Conservation (phyloP, 768 basidiomycete genomes). For the Macrolepiota fuliginosa region DNA sequence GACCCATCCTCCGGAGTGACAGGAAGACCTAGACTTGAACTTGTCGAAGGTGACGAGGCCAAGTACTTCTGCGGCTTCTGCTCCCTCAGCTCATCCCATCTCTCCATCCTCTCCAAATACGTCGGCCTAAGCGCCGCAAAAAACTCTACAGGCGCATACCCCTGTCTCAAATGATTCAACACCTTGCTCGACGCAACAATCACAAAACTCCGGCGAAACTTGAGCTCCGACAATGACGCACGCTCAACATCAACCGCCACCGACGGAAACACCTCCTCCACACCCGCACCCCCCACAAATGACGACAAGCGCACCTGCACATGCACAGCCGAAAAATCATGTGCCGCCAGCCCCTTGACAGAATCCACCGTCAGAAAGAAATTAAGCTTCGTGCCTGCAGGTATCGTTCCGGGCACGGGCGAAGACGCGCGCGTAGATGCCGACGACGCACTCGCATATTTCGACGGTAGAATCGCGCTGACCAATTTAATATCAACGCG, state of each 20-base stretch:
- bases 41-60: slow-evolving; percentile 14
- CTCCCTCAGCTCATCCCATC: slow-evolving; percentile 94
- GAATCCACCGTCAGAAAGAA: slow-evolving; percentile 86
- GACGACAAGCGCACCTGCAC: slow-evolving; percentile 87
- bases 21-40: slow-evolving; percentile 22
- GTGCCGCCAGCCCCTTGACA: slow-evolving; percentile 85
- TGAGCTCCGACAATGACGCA: slow-evolving; percentile 72
- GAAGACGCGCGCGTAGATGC: slow-evolving; percentile 75
- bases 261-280: slow-evolving; percentile 84
- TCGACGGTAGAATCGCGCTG: slow-evolving; percentile 61
- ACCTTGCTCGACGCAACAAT: slow-evolving; percentile 75
- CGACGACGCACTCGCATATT: slow-evolving; percentile 58
- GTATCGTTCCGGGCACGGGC: slow-evolving; percentile 64
- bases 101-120: slow-evolving; percentile 85
- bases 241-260: slow-evolving; percentile 69
- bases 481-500: slow-evolving; percentile 81
- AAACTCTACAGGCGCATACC: slow-evolving; percentile 87
- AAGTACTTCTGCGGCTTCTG: slow-evolving; percentile 43
- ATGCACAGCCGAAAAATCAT: slow-evolving; percentile 85
- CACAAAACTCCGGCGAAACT: slow-evolving; percentile 80
- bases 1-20: slow-evolving; percentile 33
- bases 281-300: slow-evolving; percentile 68
- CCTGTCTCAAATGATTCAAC: slow-evolving; percentile 64
- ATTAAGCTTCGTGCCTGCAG: slow-evolving; percentile 74
- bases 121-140: slow-evolving; percentile 80